Conservation (phyloP, 2,329 filamentous ascomycete species). For the Chrysoporthe deuterocubensis region DNA sequence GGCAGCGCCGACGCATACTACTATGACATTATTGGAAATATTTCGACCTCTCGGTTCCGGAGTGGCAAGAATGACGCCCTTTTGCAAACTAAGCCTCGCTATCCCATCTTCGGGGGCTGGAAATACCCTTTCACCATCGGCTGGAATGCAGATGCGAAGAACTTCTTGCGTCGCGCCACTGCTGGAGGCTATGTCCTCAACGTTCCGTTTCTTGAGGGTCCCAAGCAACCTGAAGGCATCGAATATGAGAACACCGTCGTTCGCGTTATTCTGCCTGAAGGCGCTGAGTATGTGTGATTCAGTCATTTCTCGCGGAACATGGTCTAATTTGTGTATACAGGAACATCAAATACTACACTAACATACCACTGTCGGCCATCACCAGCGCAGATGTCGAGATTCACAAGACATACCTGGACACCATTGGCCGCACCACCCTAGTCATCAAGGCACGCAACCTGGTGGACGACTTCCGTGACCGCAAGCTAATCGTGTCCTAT, state of each 20-base stretch:
- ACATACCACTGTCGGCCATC: constrained; percentile 67
- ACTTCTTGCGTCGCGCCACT: constrained; percentile 70
- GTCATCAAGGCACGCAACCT: constrained; percentile 82
- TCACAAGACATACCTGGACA: constrained; percentile 94
- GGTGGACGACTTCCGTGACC: constrained; percentile 86
- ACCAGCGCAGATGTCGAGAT: constrained; percentile 61
- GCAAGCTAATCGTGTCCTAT: constrained; percentile 84
- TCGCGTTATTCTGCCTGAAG: constrained; percentile 87
- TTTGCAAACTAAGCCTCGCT: constrained; percentile 89
- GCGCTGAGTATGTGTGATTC: constrained; percentile 69
- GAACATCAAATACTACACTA: constrained; percentile 77
- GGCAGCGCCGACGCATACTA: constrained; percentile 91
- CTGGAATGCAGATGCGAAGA: constrained; percentile 86
- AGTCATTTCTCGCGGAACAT: background rate
- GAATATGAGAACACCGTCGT: constrained; percentile 83
- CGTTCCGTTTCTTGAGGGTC: constrained; percentile 91
- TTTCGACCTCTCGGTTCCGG: constrained; percentile 90
- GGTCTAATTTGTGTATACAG: constrained; percentile 56
- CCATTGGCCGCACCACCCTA: constrained; percentile 81
- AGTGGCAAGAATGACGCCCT: constrained; percentile 76
- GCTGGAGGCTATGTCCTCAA: constrained; percentile 81
- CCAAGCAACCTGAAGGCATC: constrained; percentile 81
- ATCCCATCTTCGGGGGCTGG: constrained; percentile 97
- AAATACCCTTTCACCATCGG: constrained; percentile 97
- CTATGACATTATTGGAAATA: constrained; percentile 94